phyloP scores from a whole-genome alignment of 768 basidiomycete genomes.

The Rhodotorula taiwanensis region DNA sequence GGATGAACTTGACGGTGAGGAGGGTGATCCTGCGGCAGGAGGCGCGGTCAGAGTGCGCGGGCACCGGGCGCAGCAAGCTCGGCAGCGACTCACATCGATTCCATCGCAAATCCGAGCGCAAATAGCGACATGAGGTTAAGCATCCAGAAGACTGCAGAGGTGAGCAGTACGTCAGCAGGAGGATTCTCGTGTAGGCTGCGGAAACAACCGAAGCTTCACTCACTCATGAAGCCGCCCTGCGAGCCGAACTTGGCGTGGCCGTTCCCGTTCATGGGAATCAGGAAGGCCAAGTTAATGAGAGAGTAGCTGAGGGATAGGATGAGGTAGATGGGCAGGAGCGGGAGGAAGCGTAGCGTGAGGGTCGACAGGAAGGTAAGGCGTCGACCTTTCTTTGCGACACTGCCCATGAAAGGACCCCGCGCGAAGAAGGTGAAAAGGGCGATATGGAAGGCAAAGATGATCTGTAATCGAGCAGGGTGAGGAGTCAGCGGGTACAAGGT shows the following conservation, averaged over 20 bases:
- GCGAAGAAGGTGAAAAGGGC: conserved; percentile 31
- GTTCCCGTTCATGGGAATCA: conserved; percentile 39
- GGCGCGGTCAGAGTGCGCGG: background rate
- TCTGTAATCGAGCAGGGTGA: conserved; percentile 37
- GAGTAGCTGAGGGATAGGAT: conserved; percentile 43
- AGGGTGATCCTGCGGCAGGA: conserved; percentile 8
- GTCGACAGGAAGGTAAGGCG: background rate
- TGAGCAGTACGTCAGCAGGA: background rate
- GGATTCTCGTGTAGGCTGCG: background rate
- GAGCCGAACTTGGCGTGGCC: conserved; percentile 37
- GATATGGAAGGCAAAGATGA: conserved; percentile 44
- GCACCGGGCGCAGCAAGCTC: conserved; percentile 22
- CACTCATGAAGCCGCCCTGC: conserved; percentile 19
- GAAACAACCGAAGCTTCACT: background rate
- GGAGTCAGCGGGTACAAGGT: background rate
- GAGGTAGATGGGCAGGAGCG: conserved; percentile 28
- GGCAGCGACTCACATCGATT: conserved; percentile 41
- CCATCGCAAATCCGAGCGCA: conserved; percentile 43
- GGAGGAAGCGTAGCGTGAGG: conserved; percentile 25
- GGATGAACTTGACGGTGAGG: conserved; percentile 29
- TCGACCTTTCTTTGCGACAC: background rate
- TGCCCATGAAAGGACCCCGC: conserved; percentile 15
- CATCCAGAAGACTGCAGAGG: conserved; percentile 42
- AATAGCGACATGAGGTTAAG: conserved; percentile 42
- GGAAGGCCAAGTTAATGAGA: conserved; percentile 42